These are phyloP conservation scores for Microbotryum silenes-acaulis DNA, from an alignment of 1,284 basidiomycete genomes.

Conservation along the genomic window DNA sequence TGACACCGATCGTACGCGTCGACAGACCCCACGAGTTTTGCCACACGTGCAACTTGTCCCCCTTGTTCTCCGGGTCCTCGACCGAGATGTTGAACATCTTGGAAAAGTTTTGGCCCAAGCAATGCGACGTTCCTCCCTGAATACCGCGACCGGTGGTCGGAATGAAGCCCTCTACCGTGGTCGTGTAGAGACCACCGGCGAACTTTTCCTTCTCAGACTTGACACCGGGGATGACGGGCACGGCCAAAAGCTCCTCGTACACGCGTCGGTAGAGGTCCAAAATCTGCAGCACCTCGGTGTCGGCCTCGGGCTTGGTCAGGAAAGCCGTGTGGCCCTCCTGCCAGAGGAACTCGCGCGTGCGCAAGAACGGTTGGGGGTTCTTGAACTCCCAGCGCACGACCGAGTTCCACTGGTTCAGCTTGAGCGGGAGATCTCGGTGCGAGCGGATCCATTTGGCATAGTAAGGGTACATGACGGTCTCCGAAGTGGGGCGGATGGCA, in stretches of 20 bases:
- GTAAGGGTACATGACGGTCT: conserved; percentile 45
- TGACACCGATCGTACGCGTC: conserved; percentile 93
- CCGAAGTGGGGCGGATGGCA: conserved; percentile 94
- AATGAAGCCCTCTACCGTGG: conserved; percentile 96
- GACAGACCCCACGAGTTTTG: conserved; percentile 99
- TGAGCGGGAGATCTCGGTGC: conserved; percentile 92
- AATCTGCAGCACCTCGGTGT: conserved; percentile 83
- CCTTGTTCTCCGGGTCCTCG: conserved; percentile 62
- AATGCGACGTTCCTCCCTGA: conserved; percentile 95
- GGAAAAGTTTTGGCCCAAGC: conserved; percentile 97
- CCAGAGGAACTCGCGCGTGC: conserved; percentile 98
- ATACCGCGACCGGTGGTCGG: conserved; percentile 96
- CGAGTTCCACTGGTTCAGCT: conserved; percentile 98
- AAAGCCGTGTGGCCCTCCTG: conserved; percentile 98
- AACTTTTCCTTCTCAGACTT: conserved; percentile 99
- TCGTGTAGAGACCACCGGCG: conserved; percentile 95
- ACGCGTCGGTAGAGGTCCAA: conserved; percentile 92
- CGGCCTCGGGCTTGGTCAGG: conserved; percentile 80
- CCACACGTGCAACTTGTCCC: conserved; percentile 77
- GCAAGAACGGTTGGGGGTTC: conserved; percentile 97
- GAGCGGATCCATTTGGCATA: conserved; percentile 77
- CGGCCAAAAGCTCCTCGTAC: conserved; percentile 95
- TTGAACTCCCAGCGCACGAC: conserved; percentile 99
- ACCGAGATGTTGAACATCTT: conserved; percentile 98
- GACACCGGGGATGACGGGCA: conserved; percentile 91